Evolutionary conservation across 495 filamentous ascomycete genomes (phyloP), one percentile per base, ranked within the genome.

Genomic region (Aspergillus cristatus): DNA sequence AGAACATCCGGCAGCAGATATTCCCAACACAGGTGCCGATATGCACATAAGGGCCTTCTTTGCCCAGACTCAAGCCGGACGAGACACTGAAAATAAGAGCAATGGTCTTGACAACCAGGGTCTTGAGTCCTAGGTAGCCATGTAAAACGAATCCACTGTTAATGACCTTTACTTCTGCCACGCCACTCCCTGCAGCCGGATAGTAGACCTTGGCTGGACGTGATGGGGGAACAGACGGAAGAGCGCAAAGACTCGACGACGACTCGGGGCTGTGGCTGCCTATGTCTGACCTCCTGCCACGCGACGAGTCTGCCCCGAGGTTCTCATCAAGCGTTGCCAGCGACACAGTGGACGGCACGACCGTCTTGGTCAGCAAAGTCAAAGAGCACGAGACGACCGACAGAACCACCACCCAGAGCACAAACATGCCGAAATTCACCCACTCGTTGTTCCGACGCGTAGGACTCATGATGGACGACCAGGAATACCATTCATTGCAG

Each of bases 21-120:
- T 98, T 98, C 33, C 91, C 91, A 15, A 98, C 78, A 47, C 90
- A 96, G 1, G 91, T 87, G 2, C 89, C 86, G 46, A 97, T 96
- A 61, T 98, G 91, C 16, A 98, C 91, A 58, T 91, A 97, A 2
- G 91, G 91, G 1, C 91, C 91, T 65, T 98, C 91, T 58, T 98
- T 98, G 8, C 91, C 91, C 26, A 98, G 63, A 53, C 87, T 95
- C 28, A 98, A 61, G 3, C 91, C 91, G 13, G 91, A 97, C 2
- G 87, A 79, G 24, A 98, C 86, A 54, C 84, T 91, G 42, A 97
- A 70, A 31, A 96, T 74, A 24, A 98, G 64, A 12, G 78, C 87
- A 30, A 84, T 54, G 0, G 84, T 87, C 60, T 98, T 98, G 49
- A 94, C 71, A 8, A 90, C 60, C 17, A 98, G 72, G 1, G 91